Conservation (phyloP, 768 basidiomycete genomes). For the Psilocybe subaeruginosa region DNA sequence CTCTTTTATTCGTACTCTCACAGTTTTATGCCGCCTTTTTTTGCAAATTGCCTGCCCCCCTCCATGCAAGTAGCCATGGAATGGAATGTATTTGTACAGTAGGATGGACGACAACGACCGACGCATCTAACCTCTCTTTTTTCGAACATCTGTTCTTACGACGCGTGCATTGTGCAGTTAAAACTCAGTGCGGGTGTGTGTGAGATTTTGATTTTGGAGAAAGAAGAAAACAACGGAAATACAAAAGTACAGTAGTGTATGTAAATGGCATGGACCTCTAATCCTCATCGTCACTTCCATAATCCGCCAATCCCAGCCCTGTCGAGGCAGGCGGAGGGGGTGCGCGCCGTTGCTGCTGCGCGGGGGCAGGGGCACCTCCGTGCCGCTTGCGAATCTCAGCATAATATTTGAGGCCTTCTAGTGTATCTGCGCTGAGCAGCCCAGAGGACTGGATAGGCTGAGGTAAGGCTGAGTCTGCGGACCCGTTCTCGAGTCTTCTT, state of each 20-base stretch:
- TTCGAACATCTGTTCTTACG: neutral
- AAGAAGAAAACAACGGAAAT: neutral
- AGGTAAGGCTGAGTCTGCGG: slow-evolving; percentile 17
- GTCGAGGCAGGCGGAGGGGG: slow-evolving; percentile 35
- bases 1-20: neutral
- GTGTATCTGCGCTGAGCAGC: slow-evolving; percentile 79
- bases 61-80: neutral
- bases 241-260: neutral
- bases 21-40: neutral
- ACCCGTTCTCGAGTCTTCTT: slow-evolving; percentile 31
- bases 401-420: slow-evolving; percentile 91
- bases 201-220: neutral
- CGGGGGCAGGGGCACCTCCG: slow-evolving; percentile 32
- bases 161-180: too few relatives aligned
- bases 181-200: too few relatives aligned
- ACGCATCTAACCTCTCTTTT: neutral
- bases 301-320: slow-evolving; percentile 69
- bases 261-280: slow-evolving; percentile 15
- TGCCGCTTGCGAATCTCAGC: slow-evolving; percentile 82
- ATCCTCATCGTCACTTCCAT: slow-evolving; percentile 75
- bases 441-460: slow-evolving; percentile 48
- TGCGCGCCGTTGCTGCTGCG: slow-evolving; percentile 23
- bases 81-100: slow-evolving; percentile 13
- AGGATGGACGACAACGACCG: neutral
- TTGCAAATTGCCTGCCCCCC: neutral